Percentiles rank a stretch among this genome's conserved stretches.
Evolutionary conservation across 176 grass and related monocot species (phyloP).

Genomic region (Musa troglodytarum): DNA sequence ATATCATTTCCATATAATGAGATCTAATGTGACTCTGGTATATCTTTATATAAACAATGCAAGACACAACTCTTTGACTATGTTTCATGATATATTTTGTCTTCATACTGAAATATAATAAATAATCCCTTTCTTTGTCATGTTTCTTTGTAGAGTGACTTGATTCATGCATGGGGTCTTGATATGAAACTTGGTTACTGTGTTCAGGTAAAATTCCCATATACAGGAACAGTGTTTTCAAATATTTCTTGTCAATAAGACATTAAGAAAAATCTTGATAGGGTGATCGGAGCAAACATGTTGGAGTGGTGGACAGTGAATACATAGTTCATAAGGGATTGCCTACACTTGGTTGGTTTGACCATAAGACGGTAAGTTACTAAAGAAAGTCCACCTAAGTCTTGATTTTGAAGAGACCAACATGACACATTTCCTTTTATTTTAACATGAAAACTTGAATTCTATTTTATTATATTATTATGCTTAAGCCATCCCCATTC

Average conservation of each 20-base stretch:
- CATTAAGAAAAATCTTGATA: background rate
- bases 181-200: slow-evolving; percentile 92
- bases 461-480: no score
- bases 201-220: slow-evolving; percentile 33
- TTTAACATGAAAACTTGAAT: no score
- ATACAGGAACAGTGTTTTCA: no score
- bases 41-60: background rate
- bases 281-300: slow-evolving; percentile 39
- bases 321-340: slow-evolving; percentile 7
- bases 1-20: no score
- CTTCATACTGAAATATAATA: no score
- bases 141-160: slow-evolving; percentile 54
- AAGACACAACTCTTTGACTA: background rate
- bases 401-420: no score
- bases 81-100: background rate
- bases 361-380: slow-evolving; percentile 30
- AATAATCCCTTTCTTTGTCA: background rate
- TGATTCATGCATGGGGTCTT: slow-evolving; percentile 85
- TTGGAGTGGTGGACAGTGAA: slow-evolving; percentile 13
- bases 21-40: no score
- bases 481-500: no score
- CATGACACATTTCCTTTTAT: no score
- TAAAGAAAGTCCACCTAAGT: no score
- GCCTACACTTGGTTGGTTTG: slow-evolving; percentile 26
- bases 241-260: background rate